These are phyloP conservation scores for Trichophyton simii DNA, from an alignment of 2,329 filamentous ascomycete species.

Conservation along the genomic window DNA sequence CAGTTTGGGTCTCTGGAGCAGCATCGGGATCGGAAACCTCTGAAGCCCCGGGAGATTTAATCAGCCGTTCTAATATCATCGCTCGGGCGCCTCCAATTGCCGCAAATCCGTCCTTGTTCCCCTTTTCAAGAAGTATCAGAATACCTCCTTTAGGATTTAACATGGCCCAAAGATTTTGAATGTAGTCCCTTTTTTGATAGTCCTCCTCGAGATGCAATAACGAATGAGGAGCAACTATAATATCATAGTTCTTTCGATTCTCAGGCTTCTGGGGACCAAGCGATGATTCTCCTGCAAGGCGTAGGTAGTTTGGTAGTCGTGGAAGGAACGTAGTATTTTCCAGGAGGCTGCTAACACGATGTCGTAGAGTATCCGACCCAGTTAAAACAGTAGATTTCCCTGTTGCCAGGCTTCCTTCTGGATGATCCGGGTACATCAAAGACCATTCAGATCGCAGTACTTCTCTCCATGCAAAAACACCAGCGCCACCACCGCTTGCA, in stretches of 20 bases:
- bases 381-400: slow-evolving; percentile 73
- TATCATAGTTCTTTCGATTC: slow-evolving; percentile 66
- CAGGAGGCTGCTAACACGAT: slow-evolving; percentile 62
- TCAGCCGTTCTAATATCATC: slow-evolving; percentile 62
- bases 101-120: slow-evolving; percentile 82
- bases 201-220: slow-evolving; percentile 65
- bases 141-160: slow-evolving; percentile 75
- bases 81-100: slow-evolving; percentile 74
- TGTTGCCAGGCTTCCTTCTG: slow-evolving; percentile 38
- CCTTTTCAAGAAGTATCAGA: slow-evolving; percentile 80
- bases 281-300: slow-evolving; percentile 41
- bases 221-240: slow-evolving; percentile 79
- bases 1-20: not conserved
- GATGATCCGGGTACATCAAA: slow-evolving; percentile 41
- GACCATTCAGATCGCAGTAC: slow-evolving; percentile 73
- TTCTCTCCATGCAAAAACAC: slow-evolving; percentile 52
- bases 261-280: slow-evolving; percentile 28
- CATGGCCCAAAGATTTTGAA: slow-evolving; percentile 83
- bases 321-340: slow-evolving; percentile 87
- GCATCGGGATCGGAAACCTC: slow-evolving; percentile 24
- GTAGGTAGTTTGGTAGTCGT: slow-evolving; percentile 74
- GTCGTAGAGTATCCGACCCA: slow-evolving; percentile 60
- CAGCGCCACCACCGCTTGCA: slow-evolving; percentile 50
- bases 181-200: slow-evolving; percentile 60
- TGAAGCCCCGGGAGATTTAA: slow-evolving; percentile 46